Percentiles rank a stretch among this genome's conserved stretches.
phyloP scores from a whole-genome alignment of 202 grass and related monocot species.

The Panicum hallii region DNA sequence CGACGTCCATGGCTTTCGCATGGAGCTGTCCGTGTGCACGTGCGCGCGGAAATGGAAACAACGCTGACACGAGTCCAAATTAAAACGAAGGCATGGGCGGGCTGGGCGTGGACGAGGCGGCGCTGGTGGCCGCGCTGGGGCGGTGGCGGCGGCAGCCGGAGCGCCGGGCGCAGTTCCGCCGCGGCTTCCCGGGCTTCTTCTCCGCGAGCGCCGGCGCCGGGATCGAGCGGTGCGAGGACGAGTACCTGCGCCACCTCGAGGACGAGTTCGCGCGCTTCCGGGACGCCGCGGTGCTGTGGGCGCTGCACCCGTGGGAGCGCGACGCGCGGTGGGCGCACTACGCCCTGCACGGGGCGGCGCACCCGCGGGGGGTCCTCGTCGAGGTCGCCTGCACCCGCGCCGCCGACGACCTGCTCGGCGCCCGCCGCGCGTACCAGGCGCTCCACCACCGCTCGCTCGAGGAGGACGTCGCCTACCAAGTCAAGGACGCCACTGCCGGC shows the following conservation, averaged over 20 bases:
- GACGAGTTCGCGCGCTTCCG: conserved; percentile 76
- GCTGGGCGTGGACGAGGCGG: conserved; percentile 77
- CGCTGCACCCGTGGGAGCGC: conserved; percentile 86
- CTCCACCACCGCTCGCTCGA: conserved; percentile 80
- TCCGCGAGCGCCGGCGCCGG: conserved; percentile 33
- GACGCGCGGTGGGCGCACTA: conserved; percentile 80
- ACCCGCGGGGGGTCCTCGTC: conserved; percentile 59
- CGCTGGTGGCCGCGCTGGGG: conserved; percentile 58
- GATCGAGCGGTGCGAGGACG: conserved; percentile 81
- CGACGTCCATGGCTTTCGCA: background rate
- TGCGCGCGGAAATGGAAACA: background rate
- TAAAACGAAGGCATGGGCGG: conserved; percentile 62
- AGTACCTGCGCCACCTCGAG: conserved; percentile 61
- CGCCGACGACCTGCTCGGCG: conserved; percentile 76
- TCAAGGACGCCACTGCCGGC: conserved; percentile 60
- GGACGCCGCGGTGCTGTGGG: conserved; percentile 74
- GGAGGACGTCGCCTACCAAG: conserved; percentile 80
- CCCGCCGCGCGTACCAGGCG: conserved; percentile 74
- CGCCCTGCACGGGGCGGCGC: conserved; percentile 57
- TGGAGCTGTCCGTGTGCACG: background rate
- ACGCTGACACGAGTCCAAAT: background rate
- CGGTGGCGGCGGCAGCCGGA: conserved; percentile 73
- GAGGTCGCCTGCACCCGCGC: conserved; percentile 88
- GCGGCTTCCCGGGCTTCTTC: conserved; percentile 67
- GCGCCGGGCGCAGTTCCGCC: conserved; percentile 58